Base-by-base conservation (phyloP, 1,139 yeast genomes). In the Hemisphaericaspora lyxosophila region DNA sequence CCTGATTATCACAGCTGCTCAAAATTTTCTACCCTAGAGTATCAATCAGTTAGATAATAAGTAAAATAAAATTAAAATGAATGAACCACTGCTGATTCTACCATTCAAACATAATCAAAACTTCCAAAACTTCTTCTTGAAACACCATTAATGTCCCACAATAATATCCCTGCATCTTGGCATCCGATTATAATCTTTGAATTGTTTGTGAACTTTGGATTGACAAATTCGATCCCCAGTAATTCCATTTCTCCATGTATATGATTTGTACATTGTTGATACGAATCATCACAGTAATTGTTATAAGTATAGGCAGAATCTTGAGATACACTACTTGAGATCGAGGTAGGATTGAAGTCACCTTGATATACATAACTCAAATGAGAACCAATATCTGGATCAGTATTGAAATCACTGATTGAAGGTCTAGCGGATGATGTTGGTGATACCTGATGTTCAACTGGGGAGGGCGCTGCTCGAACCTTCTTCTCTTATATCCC, bases 171-270 rank as follows among this genome's bases (percentile, higher is more conserved):
- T 4, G 72, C 74, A 38, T 64, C 67, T 42, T 70, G 71, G 45
- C 73, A 63, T 2, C 75, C 75, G 41, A 71, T 62, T 18, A 62
- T 51, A 29, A 71, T 54, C 40, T 62, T 63, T 33, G 59, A 55
- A 23, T 61, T 67, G 32, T 46, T 48, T 7, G 39, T 34, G 8
- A 23, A 27, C 13, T 30, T n/a, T 11, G 40, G 41, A 33, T 42
- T 33, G 38, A 47, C 53, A 64, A 73, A 69, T 41, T 68, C 75
- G 20, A 71, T 47, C 2, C 77, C 77, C 18, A 65, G 55, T 26
- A 71, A 51, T 42, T 70, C 73, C 73, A 70, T 67, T 49, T 71
- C 77, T 9, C 77, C 77, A 37, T 67, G 62, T n/a, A 67, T 57
- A 43, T 68, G 73, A 40, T 63, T 67, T 20, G 60, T 59, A 8